Evolutionary conservation across 805 yeast genomes (phyloP), one percentile per base, ranked within the genome.

Genomic region (Wilhelminamyces savonicus): DNA sequence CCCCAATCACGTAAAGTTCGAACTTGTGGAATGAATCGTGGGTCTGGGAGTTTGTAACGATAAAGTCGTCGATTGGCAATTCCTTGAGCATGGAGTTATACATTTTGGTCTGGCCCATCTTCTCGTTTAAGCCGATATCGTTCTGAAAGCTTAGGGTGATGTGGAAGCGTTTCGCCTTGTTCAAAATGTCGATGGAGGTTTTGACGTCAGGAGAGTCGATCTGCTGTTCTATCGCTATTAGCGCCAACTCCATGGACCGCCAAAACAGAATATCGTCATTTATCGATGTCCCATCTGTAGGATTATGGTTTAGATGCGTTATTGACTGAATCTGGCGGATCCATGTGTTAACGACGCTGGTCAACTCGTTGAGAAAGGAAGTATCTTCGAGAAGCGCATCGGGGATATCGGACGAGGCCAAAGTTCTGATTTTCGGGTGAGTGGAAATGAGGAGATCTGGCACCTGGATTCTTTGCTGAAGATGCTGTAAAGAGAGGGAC

Each of bases 191-290:
- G 10, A 86, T 53, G 0, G 92, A 75, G 7, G 71, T 50, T 13
- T 54, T 57, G 2, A 85, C 72, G 21, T 74, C 78, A 0, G 66
- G 63, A 1, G 73, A 59, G 3, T 64, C 52, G 2, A 83, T 52
- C 46, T 86, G 95, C 1, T 62, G 60, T 30, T 73, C 71, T 1
- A 83, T 64, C 2, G 76, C 58, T 3, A 42, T 34, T 24, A 88
- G 58, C 0, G 84, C 78, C 2, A 54, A 46, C 43, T 83, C 90
- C 61, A 83, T 64, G 0, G 85, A 71, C 7, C 62, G 56, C 97
- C 97, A 88, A 41, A 82, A 87, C 27, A 68, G 73, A 3, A 82
- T 63, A 44, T 88, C 97, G 23, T 81, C 86, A 2, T 54, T 41
- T 3, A 63, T 41, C 0, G 76, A 58, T 0, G 74, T 56, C 2